phyloP scores from a whole-genome alignment of 495 filamentous ascomycete genomes.

The Annulohypoxylon maeteangense region DNA sequence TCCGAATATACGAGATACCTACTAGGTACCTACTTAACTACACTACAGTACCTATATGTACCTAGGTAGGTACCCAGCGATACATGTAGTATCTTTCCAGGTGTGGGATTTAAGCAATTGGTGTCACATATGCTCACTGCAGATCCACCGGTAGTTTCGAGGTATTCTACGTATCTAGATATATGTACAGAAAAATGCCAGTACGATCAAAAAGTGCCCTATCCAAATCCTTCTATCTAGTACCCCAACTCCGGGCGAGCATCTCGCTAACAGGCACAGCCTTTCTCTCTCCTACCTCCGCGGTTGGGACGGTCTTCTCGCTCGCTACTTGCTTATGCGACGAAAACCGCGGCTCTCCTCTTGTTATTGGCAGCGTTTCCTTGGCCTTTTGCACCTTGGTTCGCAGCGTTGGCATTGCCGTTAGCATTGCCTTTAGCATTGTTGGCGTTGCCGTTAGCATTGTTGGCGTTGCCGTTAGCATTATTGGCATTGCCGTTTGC shows the following conservation, averaged over 20 bases:
- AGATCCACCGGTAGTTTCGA: constrained; percentile 6
- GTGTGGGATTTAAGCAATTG: too few species aligned
- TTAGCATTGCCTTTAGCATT: constrained; percentile 11
- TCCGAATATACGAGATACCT: neutral
- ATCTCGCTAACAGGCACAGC: constrained; percentile 28
- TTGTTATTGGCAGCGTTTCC: constrained; percentile 17
- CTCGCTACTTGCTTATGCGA: constrained; percentile 13
- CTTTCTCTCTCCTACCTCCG: neutral
- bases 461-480: neutral
- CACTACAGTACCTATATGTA: too few species aligned
- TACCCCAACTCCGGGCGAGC: constrained; percentile 30
- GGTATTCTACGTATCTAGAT: constrained; percentile 29
- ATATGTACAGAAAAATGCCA: constrained; percentile 38
- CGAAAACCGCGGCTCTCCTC: constrained; percentile 30
- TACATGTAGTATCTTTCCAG: too few species aligned
- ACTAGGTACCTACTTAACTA: too few species aligned
- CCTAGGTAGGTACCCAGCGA: too few species aligned
- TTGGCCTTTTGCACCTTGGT: neutral
- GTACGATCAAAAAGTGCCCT: constrained; percentile 31
- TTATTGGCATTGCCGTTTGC: neutral
- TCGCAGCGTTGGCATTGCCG: neutral
- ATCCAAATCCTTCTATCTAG: constrained; percentile 33
- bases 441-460: constrained; percentile 26
- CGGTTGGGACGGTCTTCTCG: neutral
- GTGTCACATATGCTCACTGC: neutral